Evolutionary conservation across 1,284 basidiomycete genomes (phyloP), one percentile per base, ranked within the genome.

Genomic region (Erythrobasidium hasegawianum): DNA sequence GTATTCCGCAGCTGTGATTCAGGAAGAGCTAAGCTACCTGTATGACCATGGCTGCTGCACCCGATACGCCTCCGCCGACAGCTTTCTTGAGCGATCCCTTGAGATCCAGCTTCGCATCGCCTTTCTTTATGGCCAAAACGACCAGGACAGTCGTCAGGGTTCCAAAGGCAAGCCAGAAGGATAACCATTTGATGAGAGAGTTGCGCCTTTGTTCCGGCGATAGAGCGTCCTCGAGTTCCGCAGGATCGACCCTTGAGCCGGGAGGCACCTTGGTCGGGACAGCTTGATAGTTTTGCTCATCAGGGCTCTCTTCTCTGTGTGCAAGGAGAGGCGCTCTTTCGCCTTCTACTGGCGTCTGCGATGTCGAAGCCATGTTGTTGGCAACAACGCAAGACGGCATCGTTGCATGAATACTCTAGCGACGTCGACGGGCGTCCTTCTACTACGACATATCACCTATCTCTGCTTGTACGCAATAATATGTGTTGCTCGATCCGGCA

Each of bases 11-110:
- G n/a, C n/a, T n/a, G n/a, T n/a, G n/a, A n/a, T n/a, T n/a, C n/a
- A n/a, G n/a, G 66, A 45, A 49, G 72, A 62, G 73, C 84, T 85
- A 89, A 93, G 76, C 11, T 13, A 95, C 91, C 75, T 94, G 91
- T 2, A 94, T 80, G 8, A 94, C 83, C 90, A 93, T 93, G 0
- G 90, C 90, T 83, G 75, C 71, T 53, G 67, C 62, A 16, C 67
- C 69, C 11, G 69, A 55, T 0, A 73, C 16, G 5, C 72, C 90
- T 38, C 91, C 90, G 8, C 91, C 90, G 0, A 89, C 80, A 4
- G 91, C 91, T 53, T 81, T 84, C 79, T 84, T 87, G 71, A 92
- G 78, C 0, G 91, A 88, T 24, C 83, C 82, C 33, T 79, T 79
- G 9, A 88, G 79, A 75, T 94, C 89, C 72, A 94, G 92, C 85